Conservation (phyloP, 192 early-diverging fungal genomes). For the Martensiomyces pterosporus region DNA sequence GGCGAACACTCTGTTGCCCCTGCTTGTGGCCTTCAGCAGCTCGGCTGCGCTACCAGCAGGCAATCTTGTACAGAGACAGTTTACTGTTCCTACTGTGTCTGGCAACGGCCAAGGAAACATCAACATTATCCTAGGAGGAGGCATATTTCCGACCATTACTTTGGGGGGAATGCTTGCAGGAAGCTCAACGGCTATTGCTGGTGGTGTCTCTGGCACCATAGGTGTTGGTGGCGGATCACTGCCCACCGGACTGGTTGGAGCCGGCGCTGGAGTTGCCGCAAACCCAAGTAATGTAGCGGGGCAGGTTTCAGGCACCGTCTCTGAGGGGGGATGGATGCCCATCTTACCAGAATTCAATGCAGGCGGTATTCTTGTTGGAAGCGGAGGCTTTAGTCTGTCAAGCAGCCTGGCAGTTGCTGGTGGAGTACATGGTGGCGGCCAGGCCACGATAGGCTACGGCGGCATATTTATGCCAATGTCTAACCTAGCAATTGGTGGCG, state of each 20-base stretch:
- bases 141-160: slow-evolving; percentile 25
- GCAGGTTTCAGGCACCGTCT: slow-evolving; percentile 15
- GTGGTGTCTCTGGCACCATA: slow-evolving; percentile 13
- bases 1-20: no score
- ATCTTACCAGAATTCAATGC: slow-evolving; percentile 12
- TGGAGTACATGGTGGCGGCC: slow-evolving; percentile 9
- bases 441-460: slow-evolving; percentile 13
- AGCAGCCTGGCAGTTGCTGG: slow-evolving; percentile 4
- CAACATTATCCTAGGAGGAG: slow-evolving; percentile 20
- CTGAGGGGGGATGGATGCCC: slow-evolving; percentile 21
- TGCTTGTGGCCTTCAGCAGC: no score
- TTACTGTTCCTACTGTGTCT: no score
- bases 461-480: slow-evolving; percentile 21
- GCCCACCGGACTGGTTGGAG: slow-evolving; percentile 7
- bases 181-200: neutral
- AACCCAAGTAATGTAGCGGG: slow-evolving; percentile 9
- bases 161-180: slow-evolving; percentile 9
- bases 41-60: no score
- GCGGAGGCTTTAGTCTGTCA: slow-evolving; percentile 4
- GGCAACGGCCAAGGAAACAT: no score
- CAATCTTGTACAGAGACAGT: no score
- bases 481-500: slow-evolving; percentile 5
- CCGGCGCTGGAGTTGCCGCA: slow-evolving; percentile 5
- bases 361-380: slow-evolving; percentile 6
- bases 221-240: slow-evolving; percentile 16